Evolutionary conservation across 306 rosid genomes (phyloP), one percentile per base, ranked within the genome.

Genomic region (Coriaria nepalensis): DNA sequence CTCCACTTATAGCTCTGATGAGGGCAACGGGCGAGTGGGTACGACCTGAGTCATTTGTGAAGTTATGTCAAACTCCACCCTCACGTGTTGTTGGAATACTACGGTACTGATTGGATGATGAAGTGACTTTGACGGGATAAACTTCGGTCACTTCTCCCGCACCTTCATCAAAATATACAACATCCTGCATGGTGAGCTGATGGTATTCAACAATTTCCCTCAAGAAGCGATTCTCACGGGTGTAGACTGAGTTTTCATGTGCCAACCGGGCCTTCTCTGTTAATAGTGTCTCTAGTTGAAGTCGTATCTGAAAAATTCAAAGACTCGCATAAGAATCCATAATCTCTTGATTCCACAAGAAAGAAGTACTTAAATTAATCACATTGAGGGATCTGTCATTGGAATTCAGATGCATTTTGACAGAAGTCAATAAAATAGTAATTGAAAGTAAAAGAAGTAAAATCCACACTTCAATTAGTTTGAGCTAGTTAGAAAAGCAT

Each of bases 151-250:
- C 87, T 79, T 90, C 95, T 73, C 84, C 97, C 0, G 61, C 84
- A 47, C 79, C 67, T 72, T 88, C 97, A 37, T 88, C 95, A 12
- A 88, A 63, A 80, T 88, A 88, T 62, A 88, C 74, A 35, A 88
- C 97, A 62, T 88, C 97, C 63, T 88, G 95, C 95, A 88, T 88
- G 2, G 95, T 88, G 39, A 88, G 95, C 71, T 90, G 97, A 65
- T 90, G 95, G 57, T 84, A 90, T 60, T 90, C 97, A 5, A 90
- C 97, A 51, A 90, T 78, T 74, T 90, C 97, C 76, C 95, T 64
- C 2, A 90, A 67, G 73, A 90, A 90, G 47, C 93, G 93, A 50
- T 90, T 90, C 76, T 90, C 97, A 6, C 95, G 82, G 36, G 97
- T 93, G 61, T 66, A 84, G 9, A 81, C 77, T 2, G 97, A 84